Evolutionary conservation across 495 filamentous ascomycete genomes (phyloP).

Genomic region (Trichoderma orchidacearum): DNA sequence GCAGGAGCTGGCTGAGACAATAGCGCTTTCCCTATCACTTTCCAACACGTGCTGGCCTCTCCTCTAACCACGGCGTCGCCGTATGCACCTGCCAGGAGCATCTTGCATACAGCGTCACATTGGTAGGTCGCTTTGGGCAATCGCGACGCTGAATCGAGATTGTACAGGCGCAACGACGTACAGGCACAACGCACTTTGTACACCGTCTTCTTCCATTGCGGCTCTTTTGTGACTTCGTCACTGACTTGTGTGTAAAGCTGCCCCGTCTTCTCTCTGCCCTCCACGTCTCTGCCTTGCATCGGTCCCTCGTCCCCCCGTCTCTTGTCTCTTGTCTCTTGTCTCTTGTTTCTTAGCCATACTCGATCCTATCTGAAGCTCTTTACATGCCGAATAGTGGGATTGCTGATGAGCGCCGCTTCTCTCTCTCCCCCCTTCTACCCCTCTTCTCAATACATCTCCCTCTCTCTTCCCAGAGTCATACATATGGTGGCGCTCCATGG

Average conservation of each 20-base stretch:
- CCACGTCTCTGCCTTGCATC: too few relatives aligned
- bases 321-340: too few relatives aligned
- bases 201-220: neutral
- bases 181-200: neutral
- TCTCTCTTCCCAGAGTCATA: neutral
- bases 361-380: too few relatives aligned
- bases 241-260: too few relatives aligned
- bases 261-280: too few relatives aligned
- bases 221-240: too few relatives aligned
- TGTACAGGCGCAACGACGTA: too few relatives aligned
- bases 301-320: too few relatives aligned
- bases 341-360: too few relatives aligned
- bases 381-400: too few relatives aligned
- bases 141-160: neutral
- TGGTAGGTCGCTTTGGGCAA: neutral
- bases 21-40: neutral
- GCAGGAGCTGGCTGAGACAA: neutral
- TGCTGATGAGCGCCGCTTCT: neutral
- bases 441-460: neutral
- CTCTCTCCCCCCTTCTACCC: neutral
- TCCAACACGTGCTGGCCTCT: neutral
- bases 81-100: conserved; percentile 1
- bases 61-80: neutral
- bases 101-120: conserved; percentile 1
- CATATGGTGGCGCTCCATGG: neutral